These are phyloP conservation scores for Ceratorhiza oryzae-sativae DNA, from an alignment of 1,284 basidiomycete genomes.

Conservation along the genomic window DNA sequence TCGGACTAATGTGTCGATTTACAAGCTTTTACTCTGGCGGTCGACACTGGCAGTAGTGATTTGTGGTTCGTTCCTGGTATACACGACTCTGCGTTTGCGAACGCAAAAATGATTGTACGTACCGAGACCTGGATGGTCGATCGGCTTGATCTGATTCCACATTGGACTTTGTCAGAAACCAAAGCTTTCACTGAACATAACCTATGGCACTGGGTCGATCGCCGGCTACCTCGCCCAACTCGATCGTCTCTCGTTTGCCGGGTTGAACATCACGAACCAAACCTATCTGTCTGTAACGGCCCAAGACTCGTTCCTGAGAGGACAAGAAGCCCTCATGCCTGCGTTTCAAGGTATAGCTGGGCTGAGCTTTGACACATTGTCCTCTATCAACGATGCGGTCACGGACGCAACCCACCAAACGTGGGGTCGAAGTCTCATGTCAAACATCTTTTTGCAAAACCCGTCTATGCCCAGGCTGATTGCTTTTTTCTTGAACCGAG, in stretches of 20 bases:
- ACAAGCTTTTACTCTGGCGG: slow-evolving; percentile 24
- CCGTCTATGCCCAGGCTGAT: slow-evolving; percentile 32
- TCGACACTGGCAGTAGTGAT: slow-evolving; percentile 35
- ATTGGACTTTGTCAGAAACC: not conserved
- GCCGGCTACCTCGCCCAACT: slow-evolving; percentile 17
- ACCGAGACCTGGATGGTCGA: not conserved
- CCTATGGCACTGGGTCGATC: slow-evolving; percentile 26
- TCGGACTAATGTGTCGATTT: not conserved
- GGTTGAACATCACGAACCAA: slow-evolving; percentile 36
- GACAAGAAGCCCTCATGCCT: not conserved
- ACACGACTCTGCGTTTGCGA: slow-evolving; percentile 6
- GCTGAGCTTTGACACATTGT: slow-evolving; percentile 27
- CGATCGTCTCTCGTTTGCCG: slow-evolving; percentile 15
- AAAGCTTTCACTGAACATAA: not conserved
- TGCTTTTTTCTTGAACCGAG: slow-evolving; percentile 28
- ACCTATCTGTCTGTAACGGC: slow-evolving; percentile 9
- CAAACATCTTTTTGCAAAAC: slow-evolving; percentile 23
- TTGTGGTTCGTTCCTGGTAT: slow-evolving; percentile 9
- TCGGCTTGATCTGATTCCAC: not conserved
- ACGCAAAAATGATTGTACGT: slow-evolving; percentile 5
- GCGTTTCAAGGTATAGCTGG: slow-evolving; percentile 34
- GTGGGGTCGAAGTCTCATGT: slow-evolving; percentile 35
- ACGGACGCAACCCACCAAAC: not conserved
- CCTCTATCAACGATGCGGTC: slow-evolving; percentile 1
- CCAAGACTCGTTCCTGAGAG: not conserved